Base-by-base conservation (phyloP, 1,284 basidiomycete species). In the Earliella scabrosa region DNA sequence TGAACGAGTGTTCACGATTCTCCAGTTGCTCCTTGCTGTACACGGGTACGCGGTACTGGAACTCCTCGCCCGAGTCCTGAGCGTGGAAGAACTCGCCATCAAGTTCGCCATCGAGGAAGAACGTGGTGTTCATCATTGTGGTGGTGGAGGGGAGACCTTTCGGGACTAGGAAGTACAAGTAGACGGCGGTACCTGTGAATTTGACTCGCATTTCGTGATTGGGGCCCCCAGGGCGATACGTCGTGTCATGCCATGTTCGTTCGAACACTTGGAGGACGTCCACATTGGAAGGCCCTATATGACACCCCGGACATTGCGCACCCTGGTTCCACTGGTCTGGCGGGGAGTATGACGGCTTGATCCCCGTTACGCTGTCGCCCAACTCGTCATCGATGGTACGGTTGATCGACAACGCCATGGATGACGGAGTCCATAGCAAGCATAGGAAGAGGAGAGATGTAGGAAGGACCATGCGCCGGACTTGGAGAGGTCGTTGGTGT, bases 331-430 rank as follows among this genome's bases (percentile, higher is more conserved):
- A 56, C 13, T 39, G 26, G 3, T 13, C 23, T 2, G 27, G 21
- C 8, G 54, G 58, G 9, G 44, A 45, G 35, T 50, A 56, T 1
- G 31, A 24, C 7, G 49, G 48, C 16, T 45, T 16, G 16, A 32
- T n/a, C 3, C 48, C 48, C 16, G 54, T 56, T 24, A 35, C 10
- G 6, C 10, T 24, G 44, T 56, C 54, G 6, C 54, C 54, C 3
- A n/a, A 40, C n/a, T 41, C 21, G 38, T 56, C 54, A 48, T 56
- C 54, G 29, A 68, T 63, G 7, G 66, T 67, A 21, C 57, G 46
- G 31, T 68, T 66, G 9, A 45, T 45, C 4, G 44, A 34, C 7
- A 38, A 10, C 8, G 46, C 16, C 10, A 18, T 18, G 21, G 44
- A 50, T 2, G 31, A 26, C 20, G n/a, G n/a, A 11, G 32, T 16